Evolutionary conservation across 176 grass and related monocot species (phyloP).

Genomic region (Aegilops sharonensis): DNA sequence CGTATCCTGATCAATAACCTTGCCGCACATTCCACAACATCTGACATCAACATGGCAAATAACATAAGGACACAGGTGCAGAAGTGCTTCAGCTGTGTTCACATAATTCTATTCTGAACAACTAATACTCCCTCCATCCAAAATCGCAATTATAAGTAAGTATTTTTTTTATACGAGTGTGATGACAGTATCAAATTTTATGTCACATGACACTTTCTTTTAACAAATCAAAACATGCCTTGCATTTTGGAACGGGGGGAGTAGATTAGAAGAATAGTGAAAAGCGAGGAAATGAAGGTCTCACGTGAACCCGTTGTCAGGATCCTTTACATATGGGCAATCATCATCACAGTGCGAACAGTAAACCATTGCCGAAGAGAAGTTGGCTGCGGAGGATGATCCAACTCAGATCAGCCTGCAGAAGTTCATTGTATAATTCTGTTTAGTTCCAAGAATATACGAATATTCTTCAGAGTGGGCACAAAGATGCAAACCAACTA

Average conservation of each 20-base stretch:
- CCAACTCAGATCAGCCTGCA: slow-evolving; percentile 20
- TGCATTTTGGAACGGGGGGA: not conserved
- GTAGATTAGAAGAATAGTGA: not conserved
- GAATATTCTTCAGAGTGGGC: not conserved
- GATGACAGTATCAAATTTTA: not conserved
- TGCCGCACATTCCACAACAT: slow-evolving; percentile 63
- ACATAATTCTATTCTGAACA: not conserved
- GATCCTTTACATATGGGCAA: slow-evolving; percentile 39
- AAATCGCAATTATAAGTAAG: not conserved
- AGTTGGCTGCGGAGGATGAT: not conserved
- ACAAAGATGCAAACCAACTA: not conserved
- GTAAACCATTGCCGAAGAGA: slow-evolving; percentile 40
- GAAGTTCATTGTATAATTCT: not conserved
- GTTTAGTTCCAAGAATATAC: not conserved
- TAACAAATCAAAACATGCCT: not conserved
- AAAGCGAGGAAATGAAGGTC: slow-evolving; percentile 13
- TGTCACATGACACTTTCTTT: not conserved
- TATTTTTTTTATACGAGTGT: not conserved
- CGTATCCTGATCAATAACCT: slow-evolving; percentile 72
- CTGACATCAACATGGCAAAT: slow-evolving; percentile 41
- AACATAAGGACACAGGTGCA: not conserved
- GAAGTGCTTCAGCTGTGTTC: slow-evolving; percentile 1
- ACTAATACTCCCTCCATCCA: not conserved
- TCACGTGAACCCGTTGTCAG: slow-evolving; percentile 63
- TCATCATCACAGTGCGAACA: slow-evolving; percentile 63